Evolutionary conservation across 176 grass and related monocot species (phyloP), one percentile per base, ranked within the genome.

Genomic region (Oryza officinalis): DNA sequence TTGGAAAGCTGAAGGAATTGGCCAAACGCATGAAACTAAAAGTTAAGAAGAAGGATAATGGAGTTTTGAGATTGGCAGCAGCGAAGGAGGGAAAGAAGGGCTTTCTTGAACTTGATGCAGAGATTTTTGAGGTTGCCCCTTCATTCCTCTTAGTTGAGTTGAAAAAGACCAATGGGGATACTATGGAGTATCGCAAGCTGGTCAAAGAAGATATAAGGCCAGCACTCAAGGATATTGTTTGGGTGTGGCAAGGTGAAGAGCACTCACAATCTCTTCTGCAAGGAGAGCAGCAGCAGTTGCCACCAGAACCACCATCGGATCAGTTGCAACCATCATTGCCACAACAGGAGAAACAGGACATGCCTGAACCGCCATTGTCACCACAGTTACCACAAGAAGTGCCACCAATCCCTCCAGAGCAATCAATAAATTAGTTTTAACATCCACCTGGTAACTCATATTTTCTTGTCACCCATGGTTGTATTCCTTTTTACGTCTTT

Each of bases 71-170:
- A 60, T 69, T 98, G 27, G 85, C 81, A 40, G 73, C 85, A 41
- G 77, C 73, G 1, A 92, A 90, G 76, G 96, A 92, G 83, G 96
- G 96, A 67, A 98, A 90, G 83, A 95, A 98, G 71, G 96, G 93
- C 23, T 57, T 87, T 54, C 87, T 98, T 31, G 91, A 91, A 87
- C 47, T 95, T 76, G 89, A 94, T 70, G 87, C 89, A 20, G 89
- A 94, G 85, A 86, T 98, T 78, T 98, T 91, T 80, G 93, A 98
- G 68, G 63, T 87, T 47, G 80, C 93, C 27, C 93, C 93, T 74
- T 91, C 85, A 38, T 89, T 98, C 78, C 82, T 93, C 73, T 85
- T 98, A 63, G 88, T 98, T 83, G 96, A 98, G 80, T 78, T 98
- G 80, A 98, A 92, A 45, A 93, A 91, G 74, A 85, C 83, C 10